Conservation (phyloP, 2,329 filamentous ascomycete genomes). For the Fusarium caatingaense region DNA sequence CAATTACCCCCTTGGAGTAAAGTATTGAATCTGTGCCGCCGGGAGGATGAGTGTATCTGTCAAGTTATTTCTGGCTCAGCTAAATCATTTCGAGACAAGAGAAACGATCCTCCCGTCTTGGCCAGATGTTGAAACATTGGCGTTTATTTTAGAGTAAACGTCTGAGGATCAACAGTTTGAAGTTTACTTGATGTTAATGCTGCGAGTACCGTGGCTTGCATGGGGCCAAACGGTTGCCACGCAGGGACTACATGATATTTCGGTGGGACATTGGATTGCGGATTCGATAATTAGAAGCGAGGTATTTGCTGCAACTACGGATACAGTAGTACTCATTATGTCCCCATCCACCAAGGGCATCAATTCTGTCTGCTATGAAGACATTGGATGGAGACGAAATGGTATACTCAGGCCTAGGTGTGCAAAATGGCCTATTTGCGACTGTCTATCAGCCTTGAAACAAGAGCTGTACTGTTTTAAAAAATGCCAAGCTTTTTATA, state of each 20-base stretch:
- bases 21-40: constrained; percentile 7
- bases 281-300: constrained; percentile 14
- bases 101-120: constrained; percentile 8
- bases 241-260: constrained; percentile 4
- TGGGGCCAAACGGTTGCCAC: not conserved
- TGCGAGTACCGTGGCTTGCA: not conserved
- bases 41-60: not conserved
- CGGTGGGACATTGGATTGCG: constrained; percentile 24
- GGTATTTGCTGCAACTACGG: constrained; percentile 1
- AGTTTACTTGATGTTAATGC: not conserved
- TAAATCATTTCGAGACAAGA: constrained; percentile 3
- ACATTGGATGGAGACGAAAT: not conserved
- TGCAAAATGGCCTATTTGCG: not conserved
- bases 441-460: not conserved
- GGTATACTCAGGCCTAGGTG: not conserved
- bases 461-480: not conserved
- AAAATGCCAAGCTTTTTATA: constrained; percentile 1
- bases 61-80: constrained; percentile 7
- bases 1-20: constrained; percentile 8
- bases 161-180: not conserved
- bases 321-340: not conserved
- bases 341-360: not conserved
- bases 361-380: not conserved
- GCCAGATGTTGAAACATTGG: constrained; percentile 6
- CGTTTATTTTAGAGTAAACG: not conserved